Percentiles rank a stretch among this genome's conserved stretches.
Conservation (phyloP, 2,329 filamentous ascomycete genomes). For the Colletotrichum camelliae region DNA sequence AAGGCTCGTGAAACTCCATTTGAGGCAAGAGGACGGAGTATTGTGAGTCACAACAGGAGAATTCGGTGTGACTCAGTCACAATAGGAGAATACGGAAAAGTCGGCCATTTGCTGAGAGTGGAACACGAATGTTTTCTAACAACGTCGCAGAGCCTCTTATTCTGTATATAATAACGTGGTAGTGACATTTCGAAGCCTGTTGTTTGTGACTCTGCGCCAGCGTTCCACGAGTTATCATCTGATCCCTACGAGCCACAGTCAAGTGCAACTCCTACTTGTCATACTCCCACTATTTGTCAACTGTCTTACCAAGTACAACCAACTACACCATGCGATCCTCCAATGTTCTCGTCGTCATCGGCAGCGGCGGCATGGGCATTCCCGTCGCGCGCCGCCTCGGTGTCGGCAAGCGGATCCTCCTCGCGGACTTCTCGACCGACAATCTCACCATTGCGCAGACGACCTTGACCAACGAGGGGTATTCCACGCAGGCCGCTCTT, state of each 20-base stretch:
- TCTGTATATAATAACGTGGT: fast-evolving
- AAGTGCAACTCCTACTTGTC: not conserved
- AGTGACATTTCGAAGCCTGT: not conserved
- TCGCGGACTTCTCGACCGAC: not conserved
- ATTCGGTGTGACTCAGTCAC: not conserved
- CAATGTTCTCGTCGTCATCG: not conserved
- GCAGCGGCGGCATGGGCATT: not conserved
- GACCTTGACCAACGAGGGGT: not conserved
- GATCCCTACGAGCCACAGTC: not conserved
- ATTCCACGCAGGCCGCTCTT: not conserved
- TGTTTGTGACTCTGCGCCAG: not conserved
- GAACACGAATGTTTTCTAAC: fast-evolving
- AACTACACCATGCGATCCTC: not conserved
- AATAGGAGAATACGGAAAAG: not conserved
- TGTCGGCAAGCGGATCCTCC: not conserved
- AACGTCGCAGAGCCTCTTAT: not conserved
- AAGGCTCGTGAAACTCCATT: not conserved
- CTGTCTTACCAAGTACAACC: not conserved
- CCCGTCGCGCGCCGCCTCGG: not conserved
- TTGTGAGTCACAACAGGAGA: not conserved
- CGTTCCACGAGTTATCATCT: not conserved
- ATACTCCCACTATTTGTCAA: not conserved
- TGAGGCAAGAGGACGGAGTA: not conserved
- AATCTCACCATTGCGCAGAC: not conserved
- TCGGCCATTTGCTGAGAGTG: not conserved